These are phyloP conservation scores for Microdochium bolleyi DNA, from an alignment of 2,329 filamentous ascomycete genomes.

Conservation along the genomic window DNA sequence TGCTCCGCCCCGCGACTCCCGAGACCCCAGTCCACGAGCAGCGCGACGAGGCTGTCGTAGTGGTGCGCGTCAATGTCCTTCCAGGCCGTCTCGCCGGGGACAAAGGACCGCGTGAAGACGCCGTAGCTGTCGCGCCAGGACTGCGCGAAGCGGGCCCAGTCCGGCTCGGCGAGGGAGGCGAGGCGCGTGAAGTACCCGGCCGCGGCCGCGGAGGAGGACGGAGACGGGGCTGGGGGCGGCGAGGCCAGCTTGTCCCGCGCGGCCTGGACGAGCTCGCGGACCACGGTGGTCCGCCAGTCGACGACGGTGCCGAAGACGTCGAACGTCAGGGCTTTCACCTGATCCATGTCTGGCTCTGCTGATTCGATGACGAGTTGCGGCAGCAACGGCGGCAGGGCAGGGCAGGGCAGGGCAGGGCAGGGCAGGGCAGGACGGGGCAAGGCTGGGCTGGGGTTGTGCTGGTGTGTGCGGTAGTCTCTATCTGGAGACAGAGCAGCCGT, in stretches of 20 bases:
- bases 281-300: slow-evolving; percentile 66
- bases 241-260: slow-evolving; percentile 40
- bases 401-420: no score
- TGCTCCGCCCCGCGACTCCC: slow-evolving; percentile 19
- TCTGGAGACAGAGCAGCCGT: no score
- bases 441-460: no score
- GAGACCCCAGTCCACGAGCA: slow-evolving; percentile 50
- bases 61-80: slow-evolving; percentile 69
- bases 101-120: slow-evolving; percentile 47
- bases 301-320: slow-evolving; percentile 78
- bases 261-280: slow-evolving; percentile 44
- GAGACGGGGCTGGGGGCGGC: no score
- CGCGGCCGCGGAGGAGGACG: slow-evolving; percentile 30
- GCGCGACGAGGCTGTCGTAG: slow-evolving; percentile 47
- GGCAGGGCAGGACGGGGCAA: no score
- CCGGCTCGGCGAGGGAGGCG: slow-evolving; percentile 38
- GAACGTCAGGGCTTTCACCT: slow-evolving; percentile 56
- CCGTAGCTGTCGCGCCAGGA: slow-evolving; percentile 62
- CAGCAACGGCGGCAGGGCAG: no score
- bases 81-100: slow-evolving; percentile 42
- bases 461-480: no score
- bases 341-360: neutral
- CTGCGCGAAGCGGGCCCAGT: slow-evolving; percentile 60
- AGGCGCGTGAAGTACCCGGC: slow-evolving; percentile 36
- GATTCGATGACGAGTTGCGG: no score